These are phyloP conservation scores for Saccharomycopsis selenospora DNA, from an alignment of 805 yeast species.

Conservation along the genomic window DNA sequence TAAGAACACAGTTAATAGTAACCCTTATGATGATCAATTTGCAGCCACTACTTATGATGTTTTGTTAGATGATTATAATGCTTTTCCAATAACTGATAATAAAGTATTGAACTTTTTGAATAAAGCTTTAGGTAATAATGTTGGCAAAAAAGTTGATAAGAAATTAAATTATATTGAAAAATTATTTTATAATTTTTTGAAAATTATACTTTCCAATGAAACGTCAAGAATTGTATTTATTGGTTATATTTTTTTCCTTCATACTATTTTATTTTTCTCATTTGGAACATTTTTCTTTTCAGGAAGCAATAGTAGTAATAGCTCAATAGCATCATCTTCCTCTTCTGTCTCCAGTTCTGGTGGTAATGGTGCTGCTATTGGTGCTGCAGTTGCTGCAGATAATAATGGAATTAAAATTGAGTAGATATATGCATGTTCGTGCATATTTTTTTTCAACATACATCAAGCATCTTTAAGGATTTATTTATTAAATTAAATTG, in stretches of 20 bases:
- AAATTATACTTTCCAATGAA: conserved; percentile 68
- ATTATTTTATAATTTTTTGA: conserved; percentile 62
- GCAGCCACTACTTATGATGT: conserved; percentile 23
- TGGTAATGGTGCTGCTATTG: conserved; percentile 28
- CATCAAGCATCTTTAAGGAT: too few species aligned
- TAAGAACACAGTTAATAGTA: conserved; percentile 24
- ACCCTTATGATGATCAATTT: conserved; percentile 26
- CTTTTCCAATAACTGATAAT: conserved; percentile 54
- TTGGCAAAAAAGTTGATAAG: conserved; percentile 66
- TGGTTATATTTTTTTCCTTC: conserved; percentile 67
- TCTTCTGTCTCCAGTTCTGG: neutral
- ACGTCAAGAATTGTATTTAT: conserved; percentile 66
- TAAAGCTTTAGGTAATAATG: conserved; percentile 71
- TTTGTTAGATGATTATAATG: conserved; percentile 29
- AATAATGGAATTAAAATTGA: conserved; percentile 3
- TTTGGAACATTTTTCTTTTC: neutral
- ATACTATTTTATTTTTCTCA: conserved; percentile 27
- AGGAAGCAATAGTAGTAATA: neutral
- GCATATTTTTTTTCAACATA: too few species aligned
- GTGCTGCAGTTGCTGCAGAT: neutral
- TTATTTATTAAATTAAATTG: too few species aligned
- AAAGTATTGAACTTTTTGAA: conserved; percentile 79
- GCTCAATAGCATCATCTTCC: neutral
- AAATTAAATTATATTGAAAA: conserved; percentile 73
- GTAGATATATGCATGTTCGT: too few species aligned